Conservation (phyloP, 164 flowering plant genomes). For the Umbellularia californica region DNA sequence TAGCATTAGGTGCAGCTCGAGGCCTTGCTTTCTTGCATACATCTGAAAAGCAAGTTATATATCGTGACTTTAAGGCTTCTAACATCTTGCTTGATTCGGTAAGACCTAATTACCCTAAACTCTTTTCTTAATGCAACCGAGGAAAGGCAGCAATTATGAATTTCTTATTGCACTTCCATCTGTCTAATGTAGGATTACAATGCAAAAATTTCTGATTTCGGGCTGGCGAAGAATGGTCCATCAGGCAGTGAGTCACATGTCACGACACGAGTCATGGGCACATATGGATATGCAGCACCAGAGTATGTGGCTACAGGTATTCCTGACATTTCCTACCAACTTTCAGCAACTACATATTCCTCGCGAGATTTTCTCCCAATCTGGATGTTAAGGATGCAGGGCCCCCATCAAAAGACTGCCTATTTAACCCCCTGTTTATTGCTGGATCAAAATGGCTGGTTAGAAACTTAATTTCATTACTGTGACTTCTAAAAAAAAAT, state of each 20-base stretch:
- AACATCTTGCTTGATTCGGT: constrained; percentile 87
- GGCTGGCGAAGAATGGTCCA: constrained; percentile 83
- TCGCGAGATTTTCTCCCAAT: no score
- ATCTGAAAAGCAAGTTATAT: constrained; percentile 67
- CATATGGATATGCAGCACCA: constrained; percentile 91
- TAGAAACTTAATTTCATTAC: no score
- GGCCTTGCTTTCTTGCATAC: constrained; percentile 79
- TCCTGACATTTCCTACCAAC: background rate
- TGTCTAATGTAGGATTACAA: constrained; percentile 45
- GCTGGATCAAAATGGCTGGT: no score
- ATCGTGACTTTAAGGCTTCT: constrained; percentile 84
- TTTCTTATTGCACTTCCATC: background rate
- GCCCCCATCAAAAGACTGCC: no score
- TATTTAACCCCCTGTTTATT: no score
- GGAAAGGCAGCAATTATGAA: background rate
- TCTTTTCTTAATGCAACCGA: background rate
- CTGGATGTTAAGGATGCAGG: no score
- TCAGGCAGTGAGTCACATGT: constrained; percentile 68
- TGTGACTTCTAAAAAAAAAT: no score
- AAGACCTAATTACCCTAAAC: constrained; percentile 7
- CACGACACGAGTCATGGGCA: constrained; percentile 86
- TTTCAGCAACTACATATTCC: background rate
- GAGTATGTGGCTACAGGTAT: constrained; percentile 91
- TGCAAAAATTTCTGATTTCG: constrained; percentile 88
- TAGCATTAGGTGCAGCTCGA: constrained; percentile 73